Percentiles rank a stretch among this genome's conserved stretches.
Evolutionary conservation across 371 early-diverging fungal genomes (phyloP).

Genomic region (Circinella umbellata): DNA sequence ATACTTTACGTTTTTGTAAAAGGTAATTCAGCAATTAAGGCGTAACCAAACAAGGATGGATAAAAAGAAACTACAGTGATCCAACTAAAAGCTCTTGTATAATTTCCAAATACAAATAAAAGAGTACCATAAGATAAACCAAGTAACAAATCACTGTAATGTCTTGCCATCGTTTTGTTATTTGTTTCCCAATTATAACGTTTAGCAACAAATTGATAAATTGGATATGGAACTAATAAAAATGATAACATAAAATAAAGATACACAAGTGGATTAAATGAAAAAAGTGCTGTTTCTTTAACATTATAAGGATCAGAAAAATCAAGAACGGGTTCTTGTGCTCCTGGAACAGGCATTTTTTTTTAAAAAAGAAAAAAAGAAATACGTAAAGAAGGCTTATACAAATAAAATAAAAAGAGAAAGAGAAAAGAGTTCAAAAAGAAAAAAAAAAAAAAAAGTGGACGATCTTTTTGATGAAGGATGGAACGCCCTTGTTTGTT

Average conservation of each 20-base stretch:
- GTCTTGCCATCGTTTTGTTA: slow-evolving; percentile 63
- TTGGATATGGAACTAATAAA: slow-evolving; percentile 59
- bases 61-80: slow-evolving; percentile 74
- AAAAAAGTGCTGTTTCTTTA: slow-evolving; percentile 39
- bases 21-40: slow-evolving; percentile 70
- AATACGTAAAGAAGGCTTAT: not conserved
- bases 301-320: slow-evolving; percentile 25
- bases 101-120: slow-evolving; percentile 87
- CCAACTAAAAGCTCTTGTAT: slow-evolving; percentile 72
- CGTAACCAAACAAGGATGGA: slow-evolving; percentile 73
- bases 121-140: slow-evolving; percentile 65
- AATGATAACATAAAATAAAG: slow-evolving; percentile 62
- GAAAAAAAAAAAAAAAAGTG: not conserved
- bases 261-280: slow-evolving; percentile 58
- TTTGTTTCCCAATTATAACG: slow-evolving; percentile 70
- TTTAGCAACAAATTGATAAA: slow-evolving; percentile 61
- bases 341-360: slow-evolving; percentile 20
- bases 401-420: slow-evolving; percentile 5
- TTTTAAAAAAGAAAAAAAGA: no score
- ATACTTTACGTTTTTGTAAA: slow-evolving; percentile 62
- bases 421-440: slow-evolving; percentile 1
- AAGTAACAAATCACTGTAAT: slow-evolving; percentile 66
- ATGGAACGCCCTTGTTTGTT: no score
- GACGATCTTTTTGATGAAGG: no score
- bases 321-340: slow-evolving; percentile 27